phyloP scores from a whole-genome alignment of 2,329 filamentous ascomycete genomes.

The Mariannaea elegans region DNA sequence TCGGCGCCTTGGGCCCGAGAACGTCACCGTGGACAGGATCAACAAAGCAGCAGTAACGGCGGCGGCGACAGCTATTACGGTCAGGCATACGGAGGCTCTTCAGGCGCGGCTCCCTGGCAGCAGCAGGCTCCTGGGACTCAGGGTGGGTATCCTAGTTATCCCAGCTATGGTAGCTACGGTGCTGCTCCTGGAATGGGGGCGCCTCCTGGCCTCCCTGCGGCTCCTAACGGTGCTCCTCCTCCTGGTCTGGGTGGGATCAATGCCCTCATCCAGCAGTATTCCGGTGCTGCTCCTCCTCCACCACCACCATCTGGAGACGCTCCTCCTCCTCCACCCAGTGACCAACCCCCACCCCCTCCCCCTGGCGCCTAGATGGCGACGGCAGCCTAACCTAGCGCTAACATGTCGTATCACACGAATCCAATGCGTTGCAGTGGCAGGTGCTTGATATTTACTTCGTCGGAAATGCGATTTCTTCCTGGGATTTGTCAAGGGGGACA shows the following conservation, averaged over 20 bases:
- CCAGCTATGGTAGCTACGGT: slow-evolving; percentile 58
- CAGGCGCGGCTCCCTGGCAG: slow-evolving; percentile 58
- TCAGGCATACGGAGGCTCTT: slow-evolving; percentile 41
- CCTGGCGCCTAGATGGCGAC: slow-evolving; percentile 53
- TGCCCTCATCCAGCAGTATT: slow-evolving; percentile 74
- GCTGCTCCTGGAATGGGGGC: slow-evolving; percentile 56
- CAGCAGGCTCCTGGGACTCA: slow-evolving; percentile 63
- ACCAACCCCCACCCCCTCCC: slow-evolving; percentile 71
- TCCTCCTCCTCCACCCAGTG: slow-evolving; percentile 71
- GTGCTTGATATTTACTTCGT: background rate
- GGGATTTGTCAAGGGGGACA: slow-evolving; percentile 4
- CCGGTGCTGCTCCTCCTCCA: slow-evolving; percentile 59
- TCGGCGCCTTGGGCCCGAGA: slow-evolving; percentile 72
- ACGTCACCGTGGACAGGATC: slow-evolving; percentile 58
- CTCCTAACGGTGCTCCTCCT: slow-evolving; percentile 58
- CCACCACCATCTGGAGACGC: slow-evolving; percentile 65
- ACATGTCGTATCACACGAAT: slow-evolving; percentile 11
- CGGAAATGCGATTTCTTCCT: background rate
- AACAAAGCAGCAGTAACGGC: slow-evolving; percentile 39
- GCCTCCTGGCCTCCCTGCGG: slow-evolving; percentile 52
- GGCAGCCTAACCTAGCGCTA: slow-evolving; percentile 7
- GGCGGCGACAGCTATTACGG: slow-evolving; percentile 43
- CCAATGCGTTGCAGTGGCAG: background rate
- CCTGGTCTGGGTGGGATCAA: slow-evolving; percentile 68
- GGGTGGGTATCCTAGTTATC: slow-evolving; percentile 66